These are phyloP conservation scores for Plasmodium vivax DNA, from an alignment of 169 alveolate species.

Conservation along the genomic window DNA sequence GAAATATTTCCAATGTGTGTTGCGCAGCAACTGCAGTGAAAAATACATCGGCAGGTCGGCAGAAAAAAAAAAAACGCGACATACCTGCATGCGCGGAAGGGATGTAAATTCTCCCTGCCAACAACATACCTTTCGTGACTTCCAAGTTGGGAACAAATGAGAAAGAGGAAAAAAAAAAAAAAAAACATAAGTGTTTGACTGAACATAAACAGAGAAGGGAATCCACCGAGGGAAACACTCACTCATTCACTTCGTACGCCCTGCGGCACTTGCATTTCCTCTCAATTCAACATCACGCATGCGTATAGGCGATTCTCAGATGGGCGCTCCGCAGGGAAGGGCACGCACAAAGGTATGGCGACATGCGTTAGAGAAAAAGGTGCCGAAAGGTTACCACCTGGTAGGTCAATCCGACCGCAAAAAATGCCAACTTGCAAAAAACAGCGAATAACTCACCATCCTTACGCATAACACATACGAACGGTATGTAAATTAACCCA, in stretches of 20 bases:
- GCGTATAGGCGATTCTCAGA: neutral
- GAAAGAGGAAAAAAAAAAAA: neutral
- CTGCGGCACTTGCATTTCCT: neutral
- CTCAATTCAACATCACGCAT: neutral
- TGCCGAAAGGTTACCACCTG: neutral
- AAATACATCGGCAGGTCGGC: neutral
- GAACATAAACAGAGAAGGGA: neutral
- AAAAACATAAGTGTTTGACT: neutral
- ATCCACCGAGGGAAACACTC: neutral
- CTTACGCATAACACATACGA: neutral
- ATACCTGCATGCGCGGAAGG: neutral
- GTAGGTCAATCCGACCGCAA: neutral
- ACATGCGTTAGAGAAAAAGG: neutral
- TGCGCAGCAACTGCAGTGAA: neutral
- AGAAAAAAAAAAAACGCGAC: neutral
- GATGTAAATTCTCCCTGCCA: neutral
- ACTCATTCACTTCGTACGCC: neutral
- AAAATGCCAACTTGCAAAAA: neutral
- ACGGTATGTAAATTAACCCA: neutral
- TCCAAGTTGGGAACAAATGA: neutral
- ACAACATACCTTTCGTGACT: neutral
- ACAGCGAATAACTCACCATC: neutral
- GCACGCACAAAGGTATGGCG: neutral
- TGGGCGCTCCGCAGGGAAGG: neutral
- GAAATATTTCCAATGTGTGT: neutral